Percentiles rank a stretch among this genome's conserved stretches.
Conservation (phyloP, 257 asterid species). For the Nicotiana otophora region DNA sequence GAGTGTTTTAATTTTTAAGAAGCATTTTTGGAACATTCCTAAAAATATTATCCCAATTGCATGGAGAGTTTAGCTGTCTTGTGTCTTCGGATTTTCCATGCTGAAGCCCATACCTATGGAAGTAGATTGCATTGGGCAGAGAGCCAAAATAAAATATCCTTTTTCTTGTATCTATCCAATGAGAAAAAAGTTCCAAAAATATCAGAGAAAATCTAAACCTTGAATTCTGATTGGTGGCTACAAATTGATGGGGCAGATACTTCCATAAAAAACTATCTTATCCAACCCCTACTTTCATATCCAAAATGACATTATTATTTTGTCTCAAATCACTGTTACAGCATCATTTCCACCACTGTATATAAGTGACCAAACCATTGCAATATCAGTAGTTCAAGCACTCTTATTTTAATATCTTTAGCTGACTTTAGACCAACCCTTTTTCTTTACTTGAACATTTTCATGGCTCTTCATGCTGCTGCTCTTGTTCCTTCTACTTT, state of each 20-base stretch:
- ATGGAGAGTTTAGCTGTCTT: background rate
- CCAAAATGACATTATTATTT: constrained; percentile 9
- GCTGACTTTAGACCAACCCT: background rate
- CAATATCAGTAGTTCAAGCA: constrained; percentile 16
- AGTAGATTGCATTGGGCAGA: constrained; percentile 14
- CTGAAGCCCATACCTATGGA: constrained; percentile 24
- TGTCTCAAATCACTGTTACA: constrained; percentile 9
- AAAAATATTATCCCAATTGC: background rate
- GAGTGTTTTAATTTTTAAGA: too few relatives aligned
- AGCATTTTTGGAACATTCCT: too few relatives aligned
- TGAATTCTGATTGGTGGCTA: constrained; percentile 50
- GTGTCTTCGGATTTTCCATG: background rate
- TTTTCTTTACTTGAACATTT: background rate
- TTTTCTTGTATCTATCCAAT: background rate
- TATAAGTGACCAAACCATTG: constrained; percentile 16
- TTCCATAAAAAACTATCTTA: constrained; percentile 53
- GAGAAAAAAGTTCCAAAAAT: constrained; percentile 2
- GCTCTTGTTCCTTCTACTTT: constrained; percentile 55
- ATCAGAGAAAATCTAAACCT: constrained; percentile 51
- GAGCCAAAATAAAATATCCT: constrained; percentile 21
- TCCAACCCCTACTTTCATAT: constrained; percentile 40
- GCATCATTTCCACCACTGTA: constrained; percentile 4
- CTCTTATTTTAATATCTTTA: background rate
- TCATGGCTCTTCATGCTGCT: constrained; percentile 83
- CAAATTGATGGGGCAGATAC: constrained; percentile 35